Percentiles rank a stretch among this genome's conserved stretches.
Conservation (phyloP, 371 early-diverging fungal genomes). For the Encephalitozoon hellem region DNA sequence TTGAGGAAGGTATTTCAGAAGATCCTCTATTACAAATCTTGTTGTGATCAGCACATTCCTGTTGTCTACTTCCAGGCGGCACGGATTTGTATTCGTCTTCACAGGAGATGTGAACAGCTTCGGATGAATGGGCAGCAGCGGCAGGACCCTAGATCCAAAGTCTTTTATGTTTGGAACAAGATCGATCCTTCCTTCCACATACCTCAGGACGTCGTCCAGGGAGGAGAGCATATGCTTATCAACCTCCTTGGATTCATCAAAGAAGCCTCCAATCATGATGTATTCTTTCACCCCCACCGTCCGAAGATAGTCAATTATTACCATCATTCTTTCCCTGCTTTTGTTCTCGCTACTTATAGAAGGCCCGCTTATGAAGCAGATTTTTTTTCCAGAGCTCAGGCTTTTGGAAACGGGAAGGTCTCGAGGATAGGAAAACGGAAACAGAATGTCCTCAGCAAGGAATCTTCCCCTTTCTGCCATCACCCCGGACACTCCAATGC, state of each 20-base stretch:
- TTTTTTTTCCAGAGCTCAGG: neutral
- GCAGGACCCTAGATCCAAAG: conserved; percentile 21
- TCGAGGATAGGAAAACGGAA: neutral
- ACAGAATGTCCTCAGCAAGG: neutral
- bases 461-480: neutral
- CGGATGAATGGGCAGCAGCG: conserved; percentile 31
- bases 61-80: neutral
- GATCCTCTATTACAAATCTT: conserved; percentile 28
- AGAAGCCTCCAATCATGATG: conserved; percentile 20
- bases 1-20: conserved; percentile 34
- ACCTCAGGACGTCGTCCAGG: neutral
- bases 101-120: conserved; percentile 20
- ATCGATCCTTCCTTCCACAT: neutral
- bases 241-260: neutral
- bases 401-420: neutral
- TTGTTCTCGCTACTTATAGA: neutral
- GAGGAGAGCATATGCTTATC: neutral
- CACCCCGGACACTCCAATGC: conserved; percentile 34
- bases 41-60: neutral
- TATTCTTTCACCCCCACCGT: neutral
- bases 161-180: conserved; percentile 38
- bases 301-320: conserved; percentile 6
- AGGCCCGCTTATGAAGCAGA: conserved; percentile 16
- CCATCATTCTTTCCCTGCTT: neutral
- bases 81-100: conserved; percentile 13